These are phyloP conservation scores for Neurospora cerealis DNA, from an alignment of 495 filamentous ascomycete species.

Conservation along the genomic window DNA sequence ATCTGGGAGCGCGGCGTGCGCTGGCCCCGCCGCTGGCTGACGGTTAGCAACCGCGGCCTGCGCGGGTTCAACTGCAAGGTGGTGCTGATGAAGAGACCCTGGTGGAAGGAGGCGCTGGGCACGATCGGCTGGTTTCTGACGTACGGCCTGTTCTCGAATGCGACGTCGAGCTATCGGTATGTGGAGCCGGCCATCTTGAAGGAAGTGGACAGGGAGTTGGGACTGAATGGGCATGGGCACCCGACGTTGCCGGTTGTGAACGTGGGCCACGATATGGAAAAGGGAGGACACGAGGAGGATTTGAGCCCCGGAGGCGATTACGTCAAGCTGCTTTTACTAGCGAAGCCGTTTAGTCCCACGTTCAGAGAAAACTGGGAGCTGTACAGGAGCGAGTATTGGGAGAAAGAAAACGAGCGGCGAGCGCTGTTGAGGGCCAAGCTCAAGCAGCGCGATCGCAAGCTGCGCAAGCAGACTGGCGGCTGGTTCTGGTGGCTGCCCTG, in stretches of 20 bases:
- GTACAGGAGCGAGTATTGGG: slow-evolving; percentile 91
- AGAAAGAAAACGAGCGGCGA: slow-evolving; percentile 86
- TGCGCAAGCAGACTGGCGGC: slow-evolving; percentile 57
- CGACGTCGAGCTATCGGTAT: slow-evolving; percentile 55
- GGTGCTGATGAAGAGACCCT: slow-evolving; percentile 73
- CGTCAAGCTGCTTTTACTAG: slow-evolving; percentile 79
- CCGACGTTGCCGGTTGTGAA: slow-evolving; percentile 24
- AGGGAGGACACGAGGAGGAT: slow-evolving; percentile 67
- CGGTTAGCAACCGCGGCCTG: slow-evolving; percentile 77
- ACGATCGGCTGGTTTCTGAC: slow-evolving; percentile 68
- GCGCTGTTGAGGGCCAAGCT: slow-evolving; percentile 59
- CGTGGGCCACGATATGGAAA: slow-evolving; percentile 36
- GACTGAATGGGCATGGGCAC: slow-evolving; percentile 26
- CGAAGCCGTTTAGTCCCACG: slow-evolving; percentile 88
- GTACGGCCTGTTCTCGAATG: slow-evolving; percentile 55
- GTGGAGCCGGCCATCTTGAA: slow-evolving; percentile 46
- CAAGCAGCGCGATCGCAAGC: slow-evolving; percentile 50
- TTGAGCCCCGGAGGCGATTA: slow-evolving; percentile 81
- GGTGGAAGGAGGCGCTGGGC: slow-evolving; percentile 66
- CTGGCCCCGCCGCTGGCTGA: slow-evolving; percentile 89
- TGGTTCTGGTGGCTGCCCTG: slow-evolving; percentile 79
- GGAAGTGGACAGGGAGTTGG: slow-evolving; percentile 41
- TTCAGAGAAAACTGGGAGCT: slow-evolving; percentile 98
- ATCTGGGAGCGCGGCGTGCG: slow-evolving; percentile 91
- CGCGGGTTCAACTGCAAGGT: slow-evolving; percentile 92